Evolutionary conservation across 164 flowering plant genomes (phyloP).

Genomic region (Sextonia rubra): DNA sequence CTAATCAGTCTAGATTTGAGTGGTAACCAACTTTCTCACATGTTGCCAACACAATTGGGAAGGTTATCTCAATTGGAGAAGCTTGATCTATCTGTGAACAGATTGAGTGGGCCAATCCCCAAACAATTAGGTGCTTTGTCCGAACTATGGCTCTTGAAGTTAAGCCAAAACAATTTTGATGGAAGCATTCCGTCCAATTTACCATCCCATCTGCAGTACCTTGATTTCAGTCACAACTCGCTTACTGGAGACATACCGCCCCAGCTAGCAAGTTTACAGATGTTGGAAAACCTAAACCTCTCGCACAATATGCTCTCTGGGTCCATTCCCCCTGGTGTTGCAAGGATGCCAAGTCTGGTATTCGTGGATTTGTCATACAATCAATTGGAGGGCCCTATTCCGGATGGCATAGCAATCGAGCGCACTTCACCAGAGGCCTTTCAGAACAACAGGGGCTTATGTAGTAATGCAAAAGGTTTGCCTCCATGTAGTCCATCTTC

Average conservation of each 20-base stretch:
- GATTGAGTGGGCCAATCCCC: conserved; percentile 4
- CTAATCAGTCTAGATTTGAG: not conserved
- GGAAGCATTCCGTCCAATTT: conserved; percentile 4
- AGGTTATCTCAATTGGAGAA: not conserved
- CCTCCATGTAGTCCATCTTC: conserved; percentile 21
- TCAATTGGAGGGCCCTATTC: conserved; percentile 1
- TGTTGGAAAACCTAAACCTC: not conserved
- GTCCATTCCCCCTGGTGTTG: conserved; percentile 2
- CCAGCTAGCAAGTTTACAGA: not conserved
- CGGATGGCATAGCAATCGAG: conserved; percentile 6
- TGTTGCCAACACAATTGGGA: not conserved
- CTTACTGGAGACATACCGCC: conserved; percentile 7
- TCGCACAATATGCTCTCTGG: conserved; percentile 8
- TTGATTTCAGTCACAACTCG: not conserved
- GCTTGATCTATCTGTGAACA: not conserved
- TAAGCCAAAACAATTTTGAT: not conserved
- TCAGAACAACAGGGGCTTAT: conserved; percentile 27
- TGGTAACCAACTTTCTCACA: conserved; percentile 6
- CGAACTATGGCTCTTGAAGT: not conserved
- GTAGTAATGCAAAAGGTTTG: conserved; percentile 41
- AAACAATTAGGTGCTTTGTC: not conserved
- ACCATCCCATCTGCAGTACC: not conserved
- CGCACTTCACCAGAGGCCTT: conserved; percentile 7
- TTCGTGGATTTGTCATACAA: conserved; percentile 10
- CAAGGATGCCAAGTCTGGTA: not conserved